phyloP scores from a whole-genome alignment of 768 basidiomycete genomes.

The Austroboletus eburneus region DNA sequence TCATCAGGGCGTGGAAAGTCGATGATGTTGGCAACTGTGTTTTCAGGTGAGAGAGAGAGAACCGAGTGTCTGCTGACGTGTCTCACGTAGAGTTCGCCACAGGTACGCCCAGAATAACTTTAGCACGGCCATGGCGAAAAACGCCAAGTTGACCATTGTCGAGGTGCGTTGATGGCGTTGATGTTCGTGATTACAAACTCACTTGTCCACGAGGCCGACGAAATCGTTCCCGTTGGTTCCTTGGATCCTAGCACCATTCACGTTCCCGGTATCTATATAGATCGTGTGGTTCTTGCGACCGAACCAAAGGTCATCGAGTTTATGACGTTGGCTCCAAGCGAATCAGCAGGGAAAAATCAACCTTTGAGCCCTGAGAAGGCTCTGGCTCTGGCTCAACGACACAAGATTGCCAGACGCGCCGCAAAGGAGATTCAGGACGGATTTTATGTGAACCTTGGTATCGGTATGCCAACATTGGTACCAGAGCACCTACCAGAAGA shows the following conservation, averaged over 20 bases:
- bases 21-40: conserved; percentile 89
- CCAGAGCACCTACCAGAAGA: conserved; percentile 72
- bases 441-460: conserved; percentile 84
- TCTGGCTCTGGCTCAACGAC: conserved; percentile 50
- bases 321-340: conserved; percentile 57
- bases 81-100: background rate
- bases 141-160: conserved; percentile 85
- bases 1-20: conserved; percentile 88
- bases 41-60: conserved; percentile 57
- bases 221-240: conserved; percentile 80
- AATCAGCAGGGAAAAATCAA: conserved; percentile 26
- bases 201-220: conserved; percentile 58
- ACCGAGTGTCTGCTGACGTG: background rate
- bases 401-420: conserved; percentile 79
- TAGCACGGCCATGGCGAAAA: conserved; percentile 80
- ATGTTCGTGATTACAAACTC: conserved; percentile 1
- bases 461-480: conserved; percentile 88
- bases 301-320: conserved; percentile 77
- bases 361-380: conserved; percentile 46
- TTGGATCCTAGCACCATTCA: conserved; percentile 81
- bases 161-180: conserved; percentile 48
- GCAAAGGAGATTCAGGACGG: conserved; percentile 89
- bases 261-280: conserved; percentile 81
- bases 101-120: conserved; percentile 91
- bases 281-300: conserved; percentile 80